Evolutionary conservation across 805 yeast species (phyloP), one percentile per base, ranked within the genome.

Genomic region (Nakazawaea molendinolei): DNA sequence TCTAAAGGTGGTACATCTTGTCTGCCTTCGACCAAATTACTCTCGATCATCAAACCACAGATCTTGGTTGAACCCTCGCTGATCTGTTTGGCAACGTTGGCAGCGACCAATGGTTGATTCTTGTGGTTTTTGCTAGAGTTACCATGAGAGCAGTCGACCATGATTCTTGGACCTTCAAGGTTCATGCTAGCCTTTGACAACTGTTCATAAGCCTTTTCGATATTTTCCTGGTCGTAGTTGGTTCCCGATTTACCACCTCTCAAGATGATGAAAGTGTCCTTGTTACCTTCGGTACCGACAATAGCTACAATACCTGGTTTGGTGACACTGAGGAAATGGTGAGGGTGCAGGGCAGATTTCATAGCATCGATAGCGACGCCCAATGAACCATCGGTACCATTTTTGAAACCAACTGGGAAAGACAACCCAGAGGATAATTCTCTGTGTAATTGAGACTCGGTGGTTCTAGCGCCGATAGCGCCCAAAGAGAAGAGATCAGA

Each of bases 391-490:
- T 92, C 97, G 27, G 98, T 90, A 55, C 97, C 97, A 56, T 90
- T 90, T 60, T 90, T 90, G 80, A 90, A 90, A 36, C 98, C 98
- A 41, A 90, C 86, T 28, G 98, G 98, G 86, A 92, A 90, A 3
- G 95, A 85, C 31, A 92, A 68, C 22, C 97, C 98, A 1, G 97
- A 87, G 3, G 97, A 95, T 48, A 90, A 74, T 62, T 90, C 98
- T 61, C 98, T 80, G 62, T 90, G 98, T 37, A 90, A 75, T 67
- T 90, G 98, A 26, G 96, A 87, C 67, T 90, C 98, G 26, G 98
- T 90, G 31, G 98, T 90, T 71, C 98, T 82, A 26, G 98, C 98
- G 52, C 98, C 98, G 58, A 90, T 89, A 33, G 98, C 98, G 53
- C 98, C 98, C 36, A 92, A 76, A 18, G 95, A 84, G 72, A 90